These are phyloP conservation scores for Rhizophagus sp. DNA, from an alignment of 192 early-diverging fungal species.

Conservation along the genomic window DNA sequence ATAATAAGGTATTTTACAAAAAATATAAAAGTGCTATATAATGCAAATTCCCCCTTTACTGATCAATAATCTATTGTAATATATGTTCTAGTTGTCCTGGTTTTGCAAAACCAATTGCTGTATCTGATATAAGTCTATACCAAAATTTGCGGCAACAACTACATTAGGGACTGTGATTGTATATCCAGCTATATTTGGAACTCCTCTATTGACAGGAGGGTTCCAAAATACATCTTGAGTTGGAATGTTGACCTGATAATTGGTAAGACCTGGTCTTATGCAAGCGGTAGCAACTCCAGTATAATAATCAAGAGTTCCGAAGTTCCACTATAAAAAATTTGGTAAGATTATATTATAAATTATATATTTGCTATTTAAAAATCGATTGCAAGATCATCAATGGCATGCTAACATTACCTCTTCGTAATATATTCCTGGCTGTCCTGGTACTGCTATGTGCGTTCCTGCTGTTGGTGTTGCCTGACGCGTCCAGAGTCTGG, in stretches of 20 bases:
- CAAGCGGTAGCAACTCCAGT: not conserved
- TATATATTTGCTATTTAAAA: conserved; percentile 1
- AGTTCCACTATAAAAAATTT: conserved; percentile 8
- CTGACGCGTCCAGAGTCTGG: not conserved
- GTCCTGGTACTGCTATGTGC: not conserved
- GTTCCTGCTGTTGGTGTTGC: not conserved
- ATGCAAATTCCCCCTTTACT: too few relatives aligned
- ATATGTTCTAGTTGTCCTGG: too few relatives aligned
- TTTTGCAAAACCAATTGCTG: too few relatives aligned
- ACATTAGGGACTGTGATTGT: not conserved
- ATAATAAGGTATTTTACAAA: too few relatives aligned
- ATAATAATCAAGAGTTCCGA: conserved; percentile 9
- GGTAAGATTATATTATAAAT: too few relatives aligned
- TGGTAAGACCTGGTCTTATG: not conserved
- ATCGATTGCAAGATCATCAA: conserved; percentile 3
- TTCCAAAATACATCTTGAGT: conserved; percentile 1
- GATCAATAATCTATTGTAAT: too few relatives aligned
- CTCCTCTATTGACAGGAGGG: not conserved
- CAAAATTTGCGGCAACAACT: not conserved
- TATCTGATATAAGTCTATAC: too few relatives aligned
- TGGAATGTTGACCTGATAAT: conserved; percentile 17
- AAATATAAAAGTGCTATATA: too few relatives aligned
- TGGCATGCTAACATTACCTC: conserved; percentile 14
- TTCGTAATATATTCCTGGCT: not conserved
- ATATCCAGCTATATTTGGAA: conserved; percentile 1